phyloP scores from a whole-genome alignment of 805 yeast genomes.

The baker's yeast (Saccharomyces cerevisiae) region DNA sequence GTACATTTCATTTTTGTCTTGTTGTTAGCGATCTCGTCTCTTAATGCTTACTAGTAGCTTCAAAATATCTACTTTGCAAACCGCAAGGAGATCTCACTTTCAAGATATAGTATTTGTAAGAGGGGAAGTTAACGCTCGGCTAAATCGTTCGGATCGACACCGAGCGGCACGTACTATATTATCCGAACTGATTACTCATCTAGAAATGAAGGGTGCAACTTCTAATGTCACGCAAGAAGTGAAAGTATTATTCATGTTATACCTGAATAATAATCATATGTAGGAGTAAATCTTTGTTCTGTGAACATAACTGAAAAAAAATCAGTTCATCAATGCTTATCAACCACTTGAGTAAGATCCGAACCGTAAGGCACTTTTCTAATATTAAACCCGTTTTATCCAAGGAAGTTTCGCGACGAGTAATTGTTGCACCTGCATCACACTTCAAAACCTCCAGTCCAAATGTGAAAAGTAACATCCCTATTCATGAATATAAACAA shows the following conservation, averaged over 20 bases:
- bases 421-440: conserved; percentile 17
- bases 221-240: neutral
- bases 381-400: neutral
- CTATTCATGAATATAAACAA: conserved; percentile 33
- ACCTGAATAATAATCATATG: neutral
- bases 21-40: no score
- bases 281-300: neutral
- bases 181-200: neutral
- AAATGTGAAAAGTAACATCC: conserved; percentile 5
- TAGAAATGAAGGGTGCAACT: neutral
- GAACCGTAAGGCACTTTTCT: neutral
- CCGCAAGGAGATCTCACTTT: neutral
- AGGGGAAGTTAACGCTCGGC: neutral
- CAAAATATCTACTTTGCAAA: no score
- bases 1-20: conserved; percentile 5
- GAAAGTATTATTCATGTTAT: no score
- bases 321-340: neutral
- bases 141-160: neutral
- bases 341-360: neutral
- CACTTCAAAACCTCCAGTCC: conserved; percentile 7
- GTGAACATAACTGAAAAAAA: neutral
- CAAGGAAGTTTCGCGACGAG: conserved; percentile 13
- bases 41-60: no score
- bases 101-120: neutral
- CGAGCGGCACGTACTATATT: neutral